Conservation (phyloP, 2,329 filamentous ascomycete species). For the Dothistroma pini region DNA sequence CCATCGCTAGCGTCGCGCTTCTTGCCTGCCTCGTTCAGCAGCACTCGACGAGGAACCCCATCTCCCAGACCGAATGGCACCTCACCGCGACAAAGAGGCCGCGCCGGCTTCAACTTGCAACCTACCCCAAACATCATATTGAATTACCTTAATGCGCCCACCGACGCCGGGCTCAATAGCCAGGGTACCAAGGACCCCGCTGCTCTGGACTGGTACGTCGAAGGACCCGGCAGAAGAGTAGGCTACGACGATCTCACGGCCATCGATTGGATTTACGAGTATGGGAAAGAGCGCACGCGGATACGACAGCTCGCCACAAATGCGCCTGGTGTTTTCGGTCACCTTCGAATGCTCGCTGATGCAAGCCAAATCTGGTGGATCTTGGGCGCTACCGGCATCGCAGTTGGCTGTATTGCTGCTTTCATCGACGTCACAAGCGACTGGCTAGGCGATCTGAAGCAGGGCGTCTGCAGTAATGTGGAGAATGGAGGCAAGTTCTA, state of each 20-base stretch:
- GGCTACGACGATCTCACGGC: conserved; percentile 95
- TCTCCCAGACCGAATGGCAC: conserved; percentile 29
- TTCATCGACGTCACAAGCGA: conserved; percentile 86
- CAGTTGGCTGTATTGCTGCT: conserved; percentile 80
- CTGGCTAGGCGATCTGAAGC: conserved; percentile 91
- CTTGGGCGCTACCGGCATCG: conserved; percentile 77
- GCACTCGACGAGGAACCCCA: conserved; percentile 32
- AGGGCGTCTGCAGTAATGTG: conserved; percentile 75
- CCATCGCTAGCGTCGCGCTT: conserved; percentile 44
- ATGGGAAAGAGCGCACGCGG: conserved; percentile 90
- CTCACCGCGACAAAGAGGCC: conserved; percentile 28
- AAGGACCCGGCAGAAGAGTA: conserved; percentile 83
- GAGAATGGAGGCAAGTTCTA: conserved; percentile 80
- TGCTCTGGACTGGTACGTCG: conserved; percentile 75
- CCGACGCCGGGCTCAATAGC: conserved; percentile 36
- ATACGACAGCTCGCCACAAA: conserved; percentile 70
- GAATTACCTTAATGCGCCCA: conserved; percentile 40
- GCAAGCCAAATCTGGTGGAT: conserved; percentile 90
- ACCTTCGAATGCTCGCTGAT: conserved; percentile 70
- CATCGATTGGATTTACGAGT: conserved; percentile 99
- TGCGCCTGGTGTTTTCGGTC: conserved; percentile 67
- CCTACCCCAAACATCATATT: conserved; percentile 40
- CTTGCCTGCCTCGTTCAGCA: conserved; percentile 40
- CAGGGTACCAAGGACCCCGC: conserved; percentile 44
- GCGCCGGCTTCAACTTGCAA: conserved; percentile 9